Percentiles rank a stretch among this genome's conserved stretches.
Conservation (phyloP, 2,329 filamentous ascomycete species). For the Fusarium mangiferae region DNA sequence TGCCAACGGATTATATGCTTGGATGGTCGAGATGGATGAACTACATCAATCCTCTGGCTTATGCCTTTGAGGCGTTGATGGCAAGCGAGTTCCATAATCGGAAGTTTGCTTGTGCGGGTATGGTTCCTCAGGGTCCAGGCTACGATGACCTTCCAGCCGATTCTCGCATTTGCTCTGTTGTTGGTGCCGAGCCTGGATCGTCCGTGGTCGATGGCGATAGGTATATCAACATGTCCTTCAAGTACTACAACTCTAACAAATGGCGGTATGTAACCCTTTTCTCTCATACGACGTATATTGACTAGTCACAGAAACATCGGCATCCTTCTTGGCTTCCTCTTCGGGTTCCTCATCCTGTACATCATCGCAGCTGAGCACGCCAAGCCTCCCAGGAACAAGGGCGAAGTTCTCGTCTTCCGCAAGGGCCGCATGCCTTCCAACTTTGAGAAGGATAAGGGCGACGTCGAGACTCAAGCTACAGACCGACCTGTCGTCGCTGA, state of each 20-base stretch:
- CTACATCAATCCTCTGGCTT: conserved; percentile 71
- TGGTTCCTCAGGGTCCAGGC: conserved; percentile 53
- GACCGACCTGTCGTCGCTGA: conserved; percentile 24
- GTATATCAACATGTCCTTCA: conserved; percentile 66
- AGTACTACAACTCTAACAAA: conserved; percentile 66
- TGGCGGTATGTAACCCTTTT: conserved; percentile 53
- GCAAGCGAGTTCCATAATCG: conserved; percentile 55
- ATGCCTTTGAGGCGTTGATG: conserved; percentile 52
- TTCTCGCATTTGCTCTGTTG: conserved; percentile 63
- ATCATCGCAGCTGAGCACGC: conserved; percentile 72
- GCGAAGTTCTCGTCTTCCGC: conserved; percentile 75
- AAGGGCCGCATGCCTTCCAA: conserved; percentile 65
- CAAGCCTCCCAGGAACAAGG: conserved; percentile 69
- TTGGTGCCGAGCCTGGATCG: conserved; percentile 65
- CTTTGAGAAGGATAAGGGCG: conserved; percentile 59
- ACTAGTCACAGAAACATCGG: conserved; percentile 67
- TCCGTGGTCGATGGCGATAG: conserved; percentile 67
- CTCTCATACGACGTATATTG: rapidly evolving
- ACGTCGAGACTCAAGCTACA: conserved; percentile 45
- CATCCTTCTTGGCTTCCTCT: conserved; percentile 71
- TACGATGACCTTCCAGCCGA: conserved; percentile 53
- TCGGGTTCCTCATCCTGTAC: conserved; percentile 72
- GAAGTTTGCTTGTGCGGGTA: conserved; percentile 64
- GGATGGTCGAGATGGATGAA: conserved; percentile 67
- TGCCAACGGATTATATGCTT: conserved; percentile 42